Evolutionary conservation across 257 asterid genomes (phyloP).

Genomic region (Mentha longifolia): DNA sequence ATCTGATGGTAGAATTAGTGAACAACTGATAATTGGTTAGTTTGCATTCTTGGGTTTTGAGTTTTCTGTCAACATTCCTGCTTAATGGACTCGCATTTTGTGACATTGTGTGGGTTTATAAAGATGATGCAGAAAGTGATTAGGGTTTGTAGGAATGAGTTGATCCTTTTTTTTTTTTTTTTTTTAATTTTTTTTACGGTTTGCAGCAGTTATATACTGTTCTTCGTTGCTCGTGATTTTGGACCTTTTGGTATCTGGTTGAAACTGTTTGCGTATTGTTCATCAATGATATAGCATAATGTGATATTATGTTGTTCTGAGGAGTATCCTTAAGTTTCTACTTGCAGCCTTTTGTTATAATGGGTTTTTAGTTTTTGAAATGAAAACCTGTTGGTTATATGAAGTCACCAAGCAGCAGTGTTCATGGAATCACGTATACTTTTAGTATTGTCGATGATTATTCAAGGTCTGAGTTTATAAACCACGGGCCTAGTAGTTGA

Average conservation of each 20-base stretch:
- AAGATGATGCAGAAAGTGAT: slow-evolving; percentile 21
- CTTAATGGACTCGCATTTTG: slow-evolving; percentile 11
- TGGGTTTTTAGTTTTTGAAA: slow-evolving; percentile 14
- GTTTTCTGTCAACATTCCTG: slow-evolving; percentile 28
- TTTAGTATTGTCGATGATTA: not conserved
- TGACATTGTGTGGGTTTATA: slow-evolving; percentile 28
- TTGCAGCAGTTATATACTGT: not conserved
- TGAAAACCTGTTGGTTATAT: not conserved
- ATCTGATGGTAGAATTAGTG: slow-evolving; percentile 38
- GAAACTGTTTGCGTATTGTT: slow-evolving; percentile 14
- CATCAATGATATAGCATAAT: not conserved
- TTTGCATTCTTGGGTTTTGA: slow-evolving; percentile 16
- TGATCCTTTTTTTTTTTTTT: not conserved
- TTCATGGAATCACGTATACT: not conserved
- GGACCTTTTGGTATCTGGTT: slow-evolving; percentile 17
- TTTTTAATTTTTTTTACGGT: too few relatives aligned
- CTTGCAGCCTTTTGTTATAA: not conserved
- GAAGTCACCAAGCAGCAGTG: not conserved
- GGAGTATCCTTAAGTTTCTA: not conserved
- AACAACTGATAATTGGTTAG: slow-evolving; percentile 22
- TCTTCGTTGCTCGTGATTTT: slow-evolving; percentile 17
- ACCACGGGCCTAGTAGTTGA: not conserved
- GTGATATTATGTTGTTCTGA: slow-evolving; percentile 15
- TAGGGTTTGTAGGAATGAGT: slow-evolving; percentile 39
- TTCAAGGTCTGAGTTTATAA: not conserved